Evolutionary conservation across 352 stramenopile species (phyloP), one percentile per base, ranked within the genome.

Genomic region (Pythium dissimile): DNA sequence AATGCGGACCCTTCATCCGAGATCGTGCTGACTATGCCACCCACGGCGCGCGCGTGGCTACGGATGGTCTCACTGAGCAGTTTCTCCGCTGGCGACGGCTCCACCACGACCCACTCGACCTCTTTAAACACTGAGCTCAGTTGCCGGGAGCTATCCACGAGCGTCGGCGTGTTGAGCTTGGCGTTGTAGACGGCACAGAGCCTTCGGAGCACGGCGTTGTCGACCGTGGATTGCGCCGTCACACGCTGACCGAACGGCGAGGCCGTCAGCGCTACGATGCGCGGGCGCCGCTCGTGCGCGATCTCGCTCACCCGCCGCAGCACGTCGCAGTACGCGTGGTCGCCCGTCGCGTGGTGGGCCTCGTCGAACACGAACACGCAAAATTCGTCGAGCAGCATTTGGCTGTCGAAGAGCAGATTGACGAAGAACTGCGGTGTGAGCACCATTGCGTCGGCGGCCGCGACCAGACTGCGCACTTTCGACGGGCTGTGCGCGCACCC

Each of bases 341-440:
- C 73, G 20, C 75, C 71, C 45, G 69, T 89, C 3, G 77, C 80
- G 41, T 93, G 83, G 44, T 93, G 83, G 4, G 83, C 83, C 69
- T 93, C 80, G 34, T 93, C 83, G 65, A 93, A 90, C 15, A 93
- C 74, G 69, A 93, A 73, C 34, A 80, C 59, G 42, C 77, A 86
- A 18, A 88, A 86, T 47, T 90, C 67, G 12, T 72, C 71, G 15
- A 89, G 70, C 2, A 37, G 57, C 0, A 82, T 67, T 15, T 63
- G 54, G 0, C 43, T 15, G 10, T 69, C 62, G 39, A 61, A 71
- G 10, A 89, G 23, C 63, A 86, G 71, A 51, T 91, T 91, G 18
- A 75, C 47, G 35, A 91, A 91, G 38, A 77, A 89, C 57, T 88
- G 75, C 1, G 80, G 79, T 2, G 83, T 93, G 30, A 80, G 76